A percentile compares a stretch with the other conserved stretches of the same genome.
phyloP scores from a whole-genome alignment of 257 asterid genomes.

The Solanum ossicruentum region DNA sequence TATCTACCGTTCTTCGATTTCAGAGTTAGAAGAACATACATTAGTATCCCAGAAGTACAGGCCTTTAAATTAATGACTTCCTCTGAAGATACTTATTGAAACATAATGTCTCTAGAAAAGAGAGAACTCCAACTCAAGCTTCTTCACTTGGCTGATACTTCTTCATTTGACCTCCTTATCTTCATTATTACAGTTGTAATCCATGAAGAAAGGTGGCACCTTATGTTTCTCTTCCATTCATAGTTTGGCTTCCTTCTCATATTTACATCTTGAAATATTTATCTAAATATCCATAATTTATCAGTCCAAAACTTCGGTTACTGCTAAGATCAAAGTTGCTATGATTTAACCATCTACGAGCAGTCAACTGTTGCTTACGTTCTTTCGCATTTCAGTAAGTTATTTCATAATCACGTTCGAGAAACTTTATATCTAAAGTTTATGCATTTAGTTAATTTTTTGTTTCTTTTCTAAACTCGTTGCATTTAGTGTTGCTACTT shows the following conservation, averaged over 20 bases:
- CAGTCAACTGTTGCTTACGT: neutral
- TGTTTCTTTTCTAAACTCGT: neutral
- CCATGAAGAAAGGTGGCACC: neutral
- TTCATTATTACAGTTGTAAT: neutral
- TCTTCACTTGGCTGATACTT: neutral
- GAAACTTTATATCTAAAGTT: neutral
- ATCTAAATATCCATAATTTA: neutral
- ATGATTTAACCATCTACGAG: neutral
- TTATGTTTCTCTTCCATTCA: neutral
- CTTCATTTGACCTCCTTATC: neutral
- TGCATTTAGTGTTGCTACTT: neutral
- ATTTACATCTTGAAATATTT: neutral
- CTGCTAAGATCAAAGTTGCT: neutral
- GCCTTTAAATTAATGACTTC: neutral
- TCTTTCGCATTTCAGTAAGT: neutral
- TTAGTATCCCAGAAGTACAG: neutral
- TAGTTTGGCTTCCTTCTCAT: neutral
- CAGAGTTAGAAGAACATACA: neutral
- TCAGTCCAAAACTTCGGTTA: neutral
- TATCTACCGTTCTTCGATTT: neutral
- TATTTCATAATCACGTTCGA: neutral
- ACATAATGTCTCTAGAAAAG: neutral
- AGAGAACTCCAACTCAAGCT: neutral
- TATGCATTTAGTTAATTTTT: neutral
- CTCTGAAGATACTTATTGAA: neutral